Evolutionary conservation across 306 rosid genomes (phyloP).

Genomic region (Begonia loranthoides): DNA sequence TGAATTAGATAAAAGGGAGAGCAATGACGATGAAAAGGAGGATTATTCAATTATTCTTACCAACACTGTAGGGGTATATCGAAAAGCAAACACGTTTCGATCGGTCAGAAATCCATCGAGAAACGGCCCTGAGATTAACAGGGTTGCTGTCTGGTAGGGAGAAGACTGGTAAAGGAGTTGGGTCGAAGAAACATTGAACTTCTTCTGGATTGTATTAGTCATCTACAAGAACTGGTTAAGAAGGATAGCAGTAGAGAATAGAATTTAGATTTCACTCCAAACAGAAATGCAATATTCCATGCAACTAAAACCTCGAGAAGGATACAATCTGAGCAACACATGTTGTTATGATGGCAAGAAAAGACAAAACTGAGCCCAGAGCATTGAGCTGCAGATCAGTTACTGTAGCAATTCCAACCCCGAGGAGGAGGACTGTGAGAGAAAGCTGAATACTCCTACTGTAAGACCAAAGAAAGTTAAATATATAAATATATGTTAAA

Average conservation of each 20-base stretch:
- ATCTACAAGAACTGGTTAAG: constrained; percentile 67
- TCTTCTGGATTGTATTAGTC: constrained; percentile 97
- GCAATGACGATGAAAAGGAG: too few relatives aligned
- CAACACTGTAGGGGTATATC: constrained; percentile 82
- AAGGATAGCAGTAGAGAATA: background rate
- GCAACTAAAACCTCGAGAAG: constrained; percentile 17
- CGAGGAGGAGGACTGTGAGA: constrained; percentile 61
- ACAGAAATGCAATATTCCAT: too few relatives aligned
- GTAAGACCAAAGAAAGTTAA: constrained; percentile 19
- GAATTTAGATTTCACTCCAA: too few relatives aligned
- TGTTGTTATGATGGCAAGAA: constrained; percentile 81
- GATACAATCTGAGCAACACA: constrained; percentile 98
- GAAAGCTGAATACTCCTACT: constrained; percentile 79
- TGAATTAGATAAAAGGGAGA: too few relatives aligned
- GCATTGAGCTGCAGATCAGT: constrained; percentile 90
- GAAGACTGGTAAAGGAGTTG: constrained; percentile 93
- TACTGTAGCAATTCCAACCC: constrained; percentile 92
- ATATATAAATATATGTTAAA: background rate
- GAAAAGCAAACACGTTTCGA: constrained; percentile 72
- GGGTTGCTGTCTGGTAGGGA: constrained; percentile 47
- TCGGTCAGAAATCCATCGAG: constrained; percentile 63
- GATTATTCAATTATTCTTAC: constrained; percentile 35
- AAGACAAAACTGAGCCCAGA: constrained; percentile 67
- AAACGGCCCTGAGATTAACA: constrained; percentile 79
- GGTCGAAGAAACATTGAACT: constrained; percentile 89